Conservation (phyloP, 768 basidiomycete species). For the button mushroom (Agaricus bisporus) region DNA sequence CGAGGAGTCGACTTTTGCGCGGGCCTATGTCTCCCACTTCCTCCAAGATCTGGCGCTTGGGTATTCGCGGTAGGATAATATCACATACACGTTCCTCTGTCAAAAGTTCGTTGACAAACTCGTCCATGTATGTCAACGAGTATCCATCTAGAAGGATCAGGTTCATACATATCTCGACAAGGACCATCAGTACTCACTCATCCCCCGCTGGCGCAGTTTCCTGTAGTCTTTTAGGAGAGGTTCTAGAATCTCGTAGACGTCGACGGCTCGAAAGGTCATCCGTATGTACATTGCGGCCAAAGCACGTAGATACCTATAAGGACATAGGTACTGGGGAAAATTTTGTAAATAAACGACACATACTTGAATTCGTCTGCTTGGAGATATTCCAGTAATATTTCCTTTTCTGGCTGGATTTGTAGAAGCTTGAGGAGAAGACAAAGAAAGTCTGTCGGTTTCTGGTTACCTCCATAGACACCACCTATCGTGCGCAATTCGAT, state of each 20-base stretch:
- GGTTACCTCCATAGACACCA: slow-evolving; percentile 86
- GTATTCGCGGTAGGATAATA: slow-evolving; percentile 87
- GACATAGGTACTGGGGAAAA: neutral
- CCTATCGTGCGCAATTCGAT: slow-evolving; percentile 79
- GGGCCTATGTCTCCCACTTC: slow-evolving; percentile 88
- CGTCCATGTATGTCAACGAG: slow-evolving; percentile 82
- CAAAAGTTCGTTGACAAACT: slow-evolving; percentile 81
- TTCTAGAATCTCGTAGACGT: slow-evolving; percentile 91
- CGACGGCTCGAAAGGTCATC: slow-evolving; percentile 86
- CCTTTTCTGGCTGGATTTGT: slow-evolving; percentile 96
- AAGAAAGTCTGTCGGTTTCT: slow-evolving; percentile 90
- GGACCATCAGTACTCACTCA: slow-evolving; percentile 44
- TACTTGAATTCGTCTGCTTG: slow-evolving; percentile 98
- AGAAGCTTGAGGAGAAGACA: slow-evolving; percentile 90
- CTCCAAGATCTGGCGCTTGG: slow-evolving; percentile 81
- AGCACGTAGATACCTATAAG: slow-evolving; percentile 81
- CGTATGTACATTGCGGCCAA: slow-evolving; percentile 92
- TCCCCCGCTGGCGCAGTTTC: slow-evolving; percentile 77
- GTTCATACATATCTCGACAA: neutral
- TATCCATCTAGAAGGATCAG: slow-evolving; percentile 61
- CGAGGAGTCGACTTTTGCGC: slow-evolving; percentile 78
- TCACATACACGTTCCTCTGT: slow-evolving; percentile 93
- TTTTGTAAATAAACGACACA: slow-evolving; percentile 21
- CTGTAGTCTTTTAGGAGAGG: slow-evolving; percentile 91
- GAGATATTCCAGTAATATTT: slow-evolving; percentile 92